Conservation (phyloP, 2,329 filamentous ascomycete species). For the Talaromyces rugulosus region DNA sequence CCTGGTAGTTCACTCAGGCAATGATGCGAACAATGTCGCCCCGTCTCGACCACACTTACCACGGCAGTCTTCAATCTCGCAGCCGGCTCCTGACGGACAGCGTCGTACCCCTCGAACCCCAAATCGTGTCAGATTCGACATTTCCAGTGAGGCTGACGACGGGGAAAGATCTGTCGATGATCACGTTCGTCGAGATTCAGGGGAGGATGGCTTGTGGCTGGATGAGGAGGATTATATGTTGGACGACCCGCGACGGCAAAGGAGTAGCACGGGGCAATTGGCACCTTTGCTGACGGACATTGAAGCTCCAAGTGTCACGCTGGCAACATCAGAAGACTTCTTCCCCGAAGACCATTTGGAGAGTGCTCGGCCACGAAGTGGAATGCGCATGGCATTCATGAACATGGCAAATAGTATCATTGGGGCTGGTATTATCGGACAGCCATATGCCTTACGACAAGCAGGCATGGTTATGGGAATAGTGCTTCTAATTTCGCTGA, state of each 20-base stretch:
- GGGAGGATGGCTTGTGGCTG: slow-evolving; percentile 38
- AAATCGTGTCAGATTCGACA: slow-evolving; percentile 67
- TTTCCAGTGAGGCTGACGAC: slow-evolving; percentile 23
- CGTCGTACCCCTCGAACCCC: slow-evolving; percentile 56
- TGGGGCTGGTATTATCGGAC: slow-evolving; percentile 67
- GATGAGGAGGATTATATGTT: slow-evolving; percentile 61
- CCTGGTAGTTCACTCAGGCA: slow-evolving; percentile 21
- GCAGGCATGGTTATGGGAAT: slow-evolving; percentile 81
- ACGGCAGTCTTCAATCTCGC: slow-evolving; percentile 41
- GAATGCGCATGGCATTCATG: slow-evolving; percentile 87
- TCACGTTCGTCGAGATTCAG: slow-evolving; percentile 25
- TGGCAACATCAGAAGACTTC: slow-evolving; percentile 59
- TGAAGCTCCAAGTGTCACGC: slow-evolving; percentile 72
- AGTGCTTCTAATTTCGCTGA: slow-evolving; percentile 71
- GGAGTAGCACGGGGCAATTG: slow-evolving; percentile 46
- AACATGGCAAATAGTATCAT: slow-evolving; percentile 99
- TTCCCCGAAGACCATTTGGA: slow-evolving; percentile 57
- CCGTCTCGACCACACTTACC: slow-evolving; percentile 16
- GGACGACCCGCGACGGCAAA: slow-evolving; percentile 33
- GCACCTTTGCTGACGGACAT: slow-evolving; percentile 75
- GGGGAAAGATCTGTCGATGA: slow-evolving; percentile 29
- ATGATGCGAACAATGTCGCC: slow-evolving; percentile 18
- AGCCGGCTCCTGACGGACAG: slow-evolving; percentile 35
- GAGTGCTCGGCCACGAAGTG: slow-evolving; percentile 71
- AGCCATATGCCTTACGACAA: slow-evolving; percentile 94